Evolutionary conservation across 2,329 filamentous ascomycete genomes (phyloP), one percentile per base, ranked within the genome.

Genomic region (Alternaria conjuncta): DNA sequence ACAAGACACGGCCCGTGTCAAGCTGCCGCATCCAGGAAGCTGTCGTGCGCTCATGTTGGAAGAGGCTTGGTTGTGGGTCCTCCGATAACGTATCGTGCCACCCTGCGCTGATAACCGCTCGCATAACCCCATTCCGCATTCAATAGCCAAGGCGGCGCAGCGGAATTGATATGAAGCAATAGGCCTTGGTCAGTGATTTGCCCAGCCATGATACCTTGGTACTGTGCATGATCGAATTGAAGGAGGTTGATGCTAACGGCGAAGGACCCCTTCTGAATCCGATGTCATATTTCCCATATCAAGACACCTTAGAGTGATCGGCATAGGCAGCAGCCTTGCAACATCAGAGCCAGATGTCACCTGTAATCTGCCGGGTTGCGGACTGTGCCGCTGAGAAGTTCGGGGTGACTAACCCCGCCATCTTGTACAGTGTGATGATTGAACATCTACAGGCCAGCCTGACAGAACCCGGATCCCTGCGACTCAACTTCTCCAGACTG

Each of bases 61-160:
- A 49, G 51, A 45, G 30, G 23, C 26, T 44, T 32, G 43, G 15
- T 43, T 36, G 43, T 46, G 32, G 28, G 49, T 18, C 26, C 30
- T 45, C 63, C 57, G 66, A 70, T 61, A 66, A 57, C 58, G 57
- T 67, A 67, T 70, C 53, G 53, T 28, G 25, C 41, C 10, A 61
- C 51, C 25, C 45, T 55, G 49, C 55, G 5, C 13, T 62, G 64
- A 70, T 70, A 70, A 67, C 57, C 53, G 18, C 36, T 55, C 61
- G 63, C 28, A 66, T 68, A 65, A 63, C 63, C 60, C 61, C 63
- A 60, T 67, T 44, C 28, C 21, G 49, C 23, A 57, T 47, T 43
- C 57, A 61, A 51, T 5, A 26, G 60, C 64, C 63, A 64, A 66
- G 63, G 57, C 63, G 62, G 51, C 54, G 20, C 13, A 36, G 30